phyloP scores from a whole-genome alignment of 768 basidiomycete species.

The Dioszegia hungarica region DNA sequence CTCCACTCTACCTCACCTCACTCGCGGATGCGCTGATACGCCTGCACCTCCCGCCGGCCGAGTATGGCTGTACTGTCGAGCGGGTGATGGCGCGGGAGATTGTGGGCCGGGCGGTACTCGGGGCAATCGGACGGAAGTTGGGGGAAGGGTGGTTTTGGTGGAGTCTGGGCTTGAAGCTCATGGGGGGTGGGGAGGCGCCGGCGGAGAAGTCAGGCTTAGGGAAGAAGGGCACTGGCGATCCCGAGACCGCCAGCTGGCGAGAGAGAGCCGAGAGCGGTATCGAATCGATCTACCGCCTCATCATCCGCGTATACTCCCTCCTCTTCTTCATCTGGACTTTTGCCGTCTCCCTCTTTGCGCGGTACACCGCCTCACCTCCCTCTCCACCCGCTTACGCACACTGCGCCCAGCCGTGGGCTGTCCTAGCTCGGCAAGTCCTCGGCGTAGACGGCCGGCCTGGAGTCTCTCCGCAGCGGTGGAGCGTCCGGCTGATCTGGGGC shows the following conservation, averaged over 20 bases:
- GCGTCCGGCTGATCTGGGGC: conserved; percentile 16
- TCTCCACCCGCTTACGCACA: neutral
- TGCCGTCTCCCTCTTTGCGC: neutral
- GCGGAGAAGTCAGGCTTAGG: neutral
- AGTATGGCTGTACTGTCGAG: conserved; percentile 64
- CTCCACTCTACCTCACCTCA: conserved; percentile 33
- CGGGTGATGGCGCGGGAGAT: conserved; percentile 80
- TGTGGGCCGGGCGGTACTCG: conserved; percentile 68
- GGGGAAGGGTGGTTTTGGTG: conserved; percentile 90
- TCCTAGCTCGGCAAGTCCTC: conserved; percentile 9
- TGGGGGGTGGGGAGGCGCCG: conserved; percentile 54
- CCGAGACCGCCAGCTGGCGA: neutral
- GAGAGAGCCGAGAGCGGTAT: neutral
- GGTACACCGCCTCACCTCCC: conserved; percentile 8
- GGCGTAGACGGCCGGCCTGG: conserved; percentile 16
- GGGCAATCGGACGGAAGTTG: conserved; percentile 57
- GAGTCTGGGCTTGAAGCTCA: conserved; percentile 60
- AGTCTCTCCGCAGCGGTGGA: conserved; percentile 8
- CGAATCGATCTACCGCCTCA: neutral
- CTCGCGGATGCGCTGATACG: conserved; percentile 68
- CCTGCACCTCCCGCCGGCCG: conserved; percentile 67
- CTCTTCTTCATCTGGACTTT: neutral
- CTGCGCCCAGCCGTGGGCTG: conserved; percentile 7
- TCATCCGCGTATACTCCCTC: neutral
- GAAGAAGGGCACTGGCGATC: neutral